Evolutionary conservation across 1,139 yeast genomes (phyloP).

Genomic region (Geotrichum fermentans): DNA sequence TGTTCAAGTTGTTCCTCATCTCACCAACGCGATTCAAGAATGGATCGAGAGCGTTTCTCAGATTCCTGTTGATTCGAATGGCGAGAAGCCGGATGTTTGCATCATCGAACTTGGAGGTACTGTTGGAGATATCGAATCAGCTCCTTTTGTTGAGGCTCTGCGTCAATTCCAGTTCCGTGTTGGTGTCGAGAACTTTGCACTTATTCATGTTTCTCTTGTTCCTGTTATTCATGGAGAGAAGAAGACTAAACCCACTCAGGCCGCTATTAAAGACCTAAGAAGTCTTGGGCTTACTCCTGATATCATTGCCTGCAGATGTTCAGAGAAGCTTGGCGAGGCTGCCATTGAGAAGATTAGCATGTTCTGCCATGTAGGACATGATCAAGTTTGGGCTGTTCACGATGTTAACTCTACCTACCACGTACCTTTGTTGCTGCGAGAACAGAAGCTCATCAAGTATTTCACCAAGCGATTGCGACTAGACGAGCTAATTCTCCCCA

Average conservation of each 20-base stretch:
- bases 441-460: constrained; percentile 78
- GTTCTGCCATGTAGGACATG: constrained; percentile 98
- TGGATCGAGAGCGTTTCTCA: constrained; percentile 94
- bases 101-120: constrained; percentile 98
- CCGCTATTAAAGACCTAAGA: constrained; percentile 94
- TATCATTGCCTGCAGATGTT: constrained; percentile 96
- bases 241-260: constrained; percentile 98
- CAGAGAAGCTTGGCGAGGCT: constrained; percentile 70
- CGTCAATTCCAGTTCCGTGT: constrained; percentile 98
- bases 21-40: constrained; percentile 94
- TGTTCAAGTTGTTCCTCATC: constrained; percentile 98
- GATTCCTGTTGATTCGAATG: constrained; percentile 89
- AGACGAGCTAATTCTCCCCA: constrained; percentile 45
- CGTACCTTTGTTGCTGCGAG: constrained; percentile 84
- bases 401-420: constrained; percentile 97
- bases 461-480: constrained; percentile 65
- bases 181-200: constrained; percentile 87
- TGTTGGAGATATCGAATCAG: constrained; percentile 97
- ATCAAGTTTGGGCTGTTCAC: constrained; percentile 93
- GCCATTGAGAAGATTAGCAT: constrained; percentile 93
- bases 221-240: constrained; percentile 98
- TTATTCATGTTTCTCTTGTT: constrained; percentile 92
- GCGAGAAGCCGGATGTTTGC: constrained; percentile 81
- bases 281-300: constrained; percentile 93
- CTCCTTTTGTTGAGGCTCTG: constrained; percentile 97